Evolutionary conservation across 2,329 filamentous ascomycete genomes (phyloP).

Genomic region (Neofusicoccum kwambonambiense): DNA sequence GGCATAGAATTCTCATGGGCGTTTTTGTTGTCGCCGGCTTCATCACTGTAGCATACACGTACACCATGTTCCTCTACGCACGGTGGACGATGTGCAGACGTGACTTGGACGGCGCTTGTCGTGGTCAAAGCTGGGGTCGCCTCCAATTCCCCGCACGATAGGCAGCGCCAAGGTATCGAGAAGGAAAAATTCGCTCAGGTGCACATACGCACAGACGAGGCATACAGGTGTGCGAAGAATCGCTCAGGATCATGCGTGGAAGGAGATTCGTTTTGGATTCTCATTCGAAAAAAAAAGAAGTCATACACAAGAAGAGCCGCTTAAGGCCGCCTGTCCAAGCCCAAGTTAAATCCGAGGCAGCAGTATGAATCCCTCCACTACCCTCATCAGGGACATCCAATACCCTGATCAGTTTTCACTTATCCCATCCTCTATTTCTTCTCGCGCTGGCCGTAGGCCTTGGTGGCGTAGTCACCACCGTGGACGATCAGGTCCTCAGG

Average conservation of each 20-base stretch:
- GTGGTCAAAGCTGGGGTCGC: no score
- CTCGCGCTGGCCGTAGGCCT: constrained; percentile 78
- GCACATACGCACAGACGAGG: background rate
- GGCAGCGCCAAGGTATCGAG: background rate
- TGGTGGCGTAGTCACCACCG: constrained; percentile 89
- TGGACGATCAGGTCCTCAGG: constrained; percentile 88
- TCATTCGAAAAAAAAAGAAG: background rate
- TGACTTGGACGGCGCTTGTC: no score
- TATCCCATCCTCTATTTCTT: constrained; percentile 39
- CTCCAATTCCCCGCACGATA: background rate
- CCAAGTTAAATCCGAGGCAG: background rate
- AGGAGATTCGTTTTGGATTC: background rate
- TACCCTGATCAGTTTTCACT: background rate
- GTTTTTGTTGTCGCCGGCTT: background rate
- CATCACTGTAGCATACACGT: no score
- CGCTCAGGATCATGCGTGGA: background rate
- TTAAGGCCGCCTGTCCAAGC: background rate
- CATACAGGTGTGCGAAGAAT: no score
- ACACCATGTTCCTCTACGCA: background rate
- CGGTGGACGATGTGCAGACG: no score
- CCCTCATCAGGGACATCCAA: background rate
- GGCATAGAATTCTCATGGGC: background rate
- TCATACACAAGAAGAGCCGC: background rate
- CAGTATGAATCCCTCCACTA: background rate
- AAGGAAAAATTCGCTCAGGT: background rate